Evolutionary conservation across 2,329 filamentous ascomycete genomes (phyloP).

Genomic region (Calonectria crousiana): DNA sequence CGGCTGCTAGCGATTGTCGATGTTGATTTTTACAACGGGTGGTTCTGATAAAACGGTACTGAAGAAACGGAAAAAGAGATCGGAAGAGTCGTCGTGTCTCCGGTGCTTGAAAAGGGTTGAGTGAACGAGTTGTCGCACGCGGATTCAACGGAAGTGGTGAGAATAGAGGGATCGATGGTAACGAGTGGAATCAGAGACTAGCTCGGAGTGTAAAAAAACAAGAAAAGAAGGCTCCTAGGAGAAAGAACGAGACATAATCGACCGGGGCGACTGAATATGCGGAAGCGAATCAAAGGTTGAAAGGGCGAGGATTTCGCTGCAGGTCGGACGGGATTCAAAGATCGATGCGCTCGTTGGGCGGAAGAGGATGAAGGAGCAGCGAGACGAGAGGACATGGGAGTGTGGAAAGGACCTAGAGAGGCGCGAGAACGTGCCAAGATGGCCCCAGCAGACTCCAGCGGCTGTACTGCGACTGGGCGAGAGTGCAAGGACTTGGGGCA

Average conservation of each 20-base stretch:
- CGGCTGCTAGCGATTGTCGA: slow-evolving; percentile 30
- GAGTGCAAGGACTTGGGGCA: slow-evolving; percentile 36
- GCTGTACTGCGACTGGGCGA: slow-evolving; percentile 30
- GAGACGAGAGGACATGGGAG: slow-evolving; percentile 32
- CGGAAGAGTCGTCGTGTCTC: slow-evolving; percentile 18
- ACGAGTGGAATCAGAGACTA: slow-evolving; percentile 63
- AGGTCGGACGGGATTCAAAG: slow-evolving; percentile 32
- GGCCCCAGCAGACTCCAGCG: slow-evolving; percentile 25
- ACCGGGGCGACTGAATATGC: slow-evolving; percentile 42
- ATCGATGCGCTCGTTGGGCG: slow-evolving; percentile 41
- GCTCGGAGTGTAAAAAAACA: slow-evolving; percentile 50
- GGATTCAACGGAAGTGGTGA: slow-evolving; percentile 30
- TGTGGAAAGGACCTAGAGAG: slow-evolving; percentile 37
- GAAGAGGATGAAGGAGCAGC: slow-evolving; percentile 43
- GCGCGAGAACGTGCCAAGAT: slow-evolving; percentile 28
- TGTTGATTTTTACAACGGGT: slow-evolving; percentile 21
- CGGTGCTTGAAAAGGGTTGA: slow-evolving; percentile 11
- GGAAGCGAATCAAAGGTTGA: slow-evolving; percentile 31
- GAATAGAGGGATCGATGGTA: slow-evolving; percentile 44
- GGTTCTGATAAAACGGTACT: slow-evolving; percentile 26
- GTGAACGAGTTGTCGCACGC: slow-evolving; percentile 23
- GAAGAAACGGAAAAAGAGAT: slow-evolving; percentile 20
- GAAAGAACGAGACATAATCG: slow-evolving; percentile 53
- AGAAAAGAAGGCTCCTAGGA: slow-evolving; percentile 45
- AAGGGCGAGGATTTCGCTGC: slow-evolving; percentile 31